Evolutionary conservation across 805 yeast species (phyloP).

Genomic region (Saturnispora saitoi): DNA sequence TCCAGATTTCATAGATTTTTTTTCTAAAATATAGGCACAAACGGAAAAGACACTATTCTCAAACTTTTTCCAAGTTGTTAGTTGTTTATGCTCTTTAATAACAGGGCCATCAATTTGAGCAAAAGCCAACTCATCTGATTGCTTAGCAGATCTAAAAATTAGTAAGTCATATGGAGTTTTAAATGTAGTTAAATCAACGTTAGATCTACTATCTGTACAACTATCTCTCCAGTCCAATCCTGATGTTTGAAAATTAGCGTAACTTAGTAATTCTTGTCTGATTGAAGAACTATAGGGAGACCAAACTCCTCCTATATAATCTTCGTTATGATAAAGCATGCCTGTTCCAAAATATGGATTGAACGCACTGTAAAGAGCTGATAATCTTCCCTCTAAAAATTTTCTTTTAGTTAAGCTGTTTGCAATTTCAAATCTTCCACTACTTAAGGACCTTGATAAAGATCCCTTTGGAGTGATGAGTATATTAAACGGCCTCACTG

Average conservation of each 20-base stretch:
- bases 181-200: conserved; percentile 63
- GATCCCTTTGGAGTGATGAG: conserved; percentile 72
- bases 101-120: conserved; percentile 33
- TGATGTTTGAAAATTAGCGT: conserved; percentile 67
- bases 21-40: conserved; percentile 59
- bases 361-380: conserved; percentile 77
- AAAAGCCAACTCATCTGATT: conserved; percentile 76
- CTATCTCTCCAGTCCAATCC: conserved; percentile 70
- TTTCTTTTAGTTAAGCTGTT: conserved; percentile 74
- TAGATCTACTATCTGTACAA: conserved; percentile 72
- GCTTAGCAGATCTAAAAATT: conserved; percentile 66
- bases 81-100: conserved; percentile 40
- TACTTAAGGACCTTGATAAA: conserved; percentile 73
- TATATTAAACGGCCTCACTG: conserved; percentile 73
- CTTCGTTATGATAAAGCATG: conserved; percentile 66
- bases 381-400: conserved; percentile 69
- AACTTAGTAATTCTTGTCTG: conserved; percentile 51
- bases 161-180: conserved; percentile 61
- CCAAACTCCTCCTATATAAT: conserved; percentile 78
- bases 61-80: conserved; percentile 61
- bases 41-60: conserved; percentile 71
- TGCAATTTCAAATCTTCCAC: conserved; percentile 88
- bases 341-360: conserved; percentile 55
- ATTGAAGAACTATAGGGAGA: conserved; percentile 63
- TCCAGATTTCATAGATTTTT: conserved; percentile 56